phyloP scores from a whole-genome alignment of 805 yeast species.

The Ogataea nonfermentans region DNA sequence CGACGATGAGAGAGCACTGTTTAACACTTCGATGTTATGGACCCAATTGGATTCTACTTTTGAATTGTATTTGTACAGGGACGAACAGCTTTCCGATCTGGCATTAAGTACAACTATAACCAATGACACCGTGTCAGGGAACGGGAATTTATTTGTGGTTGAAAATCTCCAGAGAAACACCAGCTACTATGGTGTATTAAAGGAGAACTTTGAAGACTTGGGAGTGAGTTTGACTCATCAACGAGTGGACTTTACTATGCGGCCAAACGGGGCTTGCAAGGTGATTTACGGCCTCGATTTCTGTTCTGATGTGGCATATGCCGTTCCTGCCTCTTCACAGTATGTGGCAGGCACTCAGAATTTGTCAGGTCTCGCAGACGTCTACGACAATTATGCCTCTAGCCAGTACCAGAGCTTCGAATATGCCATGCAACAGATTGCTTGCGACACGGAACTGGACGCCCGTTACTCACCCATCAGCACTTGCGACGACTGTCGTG shows the following conservation, averaged over 20 bases:
- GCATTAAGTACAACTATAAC: conserved; percentile 42
- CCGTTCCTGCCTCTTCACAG: conserved; percentile 60
- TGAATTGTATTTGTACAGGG: conserved; percentile 18
- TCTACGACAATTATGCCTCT: conserved; percentile 66
- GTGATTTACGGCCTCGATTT: conserved; percentile 72
- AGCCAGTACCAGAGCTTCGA: conserved; percentile 62
- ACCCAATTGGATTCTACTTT: conserved; percentile 3
- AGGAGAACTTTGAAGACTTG: conserved; percentile 42
- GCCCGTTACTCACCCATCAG: conserved; percentile 71
- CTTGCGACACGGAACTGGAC: conserved; percentile 70
- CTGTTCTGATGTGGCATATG: conserved; percentile 79
- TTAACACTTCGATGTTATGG: conserved; percentile 27
- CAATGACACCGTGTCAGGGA: conserved; percentile 11
- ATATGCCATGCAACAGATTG: conserved; percentile 68
- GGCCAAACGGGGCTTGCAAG: conserved; percentile 58
- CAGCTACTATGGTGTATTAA: conserved; percentile 61
- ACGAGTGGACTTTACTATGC: conserved; percentile 56
- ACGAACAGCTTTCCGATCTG: conserved; percentile 44
- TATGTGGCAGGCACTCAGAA: conserved; percentile 31
- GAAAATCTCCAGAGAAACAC: conserved; percentile 60
- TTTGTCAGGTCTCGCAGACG: conserved; percentile 35
- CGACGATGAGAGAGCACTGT: conserved; percentile 63
- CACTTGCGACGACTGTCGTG: conserved; percentile 69
- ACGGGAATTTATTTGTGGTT: conserved; percentile 53
- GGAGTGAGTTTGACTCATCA: conserved; percentile 66